Percentiles rank a stretch among this genome's conserved stretches.
Conservation (phyloP, 163 green algal species). For the Scenedesmus sp. region DNA sequence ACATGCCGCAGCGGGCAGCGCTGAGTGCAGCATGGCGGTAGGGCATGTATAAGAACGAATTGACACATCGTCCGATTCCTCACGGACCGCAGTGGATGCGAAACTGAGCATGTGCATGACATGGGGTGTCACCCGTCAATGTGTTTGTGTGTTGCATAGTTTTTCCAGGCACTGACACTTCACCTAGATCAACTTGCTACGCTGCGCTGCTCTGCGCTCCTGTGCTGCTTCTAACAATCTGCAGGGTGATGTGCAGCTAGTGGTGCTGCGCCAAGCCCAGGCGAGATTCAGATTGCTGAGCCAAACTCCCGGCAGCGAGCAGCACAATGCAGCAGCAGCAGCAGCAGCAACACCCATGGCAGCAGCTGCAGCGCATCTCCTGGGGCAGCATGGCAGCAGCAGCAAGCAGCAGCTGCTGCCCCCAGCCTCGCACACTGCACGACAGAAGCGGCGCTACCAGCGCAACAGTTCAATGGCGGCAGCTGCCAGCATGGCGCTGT, state of each 20-base stretch:
- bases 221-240: background rate
- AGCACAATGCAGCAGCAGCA: slow-evolving; percentile 2
- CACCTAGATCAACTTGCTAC: too few species aligned
- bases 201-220: background rate
- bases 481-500: background rate
- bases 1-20: background rate
- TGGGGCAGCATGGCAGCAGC: background rate
- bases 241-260: background rate
- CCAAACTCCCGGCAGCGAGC: background rate
- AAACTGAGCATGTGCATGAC: too few species aligned
- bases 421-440: background rate
- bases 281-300: background rate
- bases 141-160: too few species aligned
- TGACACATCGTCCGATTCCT: too few species aligned
- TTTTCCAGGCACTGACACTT: too few species aligned
- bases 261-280: slow-evolving; percentile 17
- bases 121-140: too few species aligned
- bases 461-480: background rate
- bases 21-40: too few species aligned
- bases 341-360: background rate
- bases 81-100: too few species aligned
- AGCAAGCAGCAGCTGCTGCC: slow-evolving; percentile 26
- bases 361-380: background rate
- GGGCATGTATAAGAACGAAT: too few species aligned
- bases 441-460: background rate